A percentile compares a stretch with the other conserved stretches of the same genome.
These are phyloP conservation scores for Veloporphyrellus conicus DNA, from an alignment of 1,284 basidiomycete genomes.

Conservation along the genomic window DNA sequence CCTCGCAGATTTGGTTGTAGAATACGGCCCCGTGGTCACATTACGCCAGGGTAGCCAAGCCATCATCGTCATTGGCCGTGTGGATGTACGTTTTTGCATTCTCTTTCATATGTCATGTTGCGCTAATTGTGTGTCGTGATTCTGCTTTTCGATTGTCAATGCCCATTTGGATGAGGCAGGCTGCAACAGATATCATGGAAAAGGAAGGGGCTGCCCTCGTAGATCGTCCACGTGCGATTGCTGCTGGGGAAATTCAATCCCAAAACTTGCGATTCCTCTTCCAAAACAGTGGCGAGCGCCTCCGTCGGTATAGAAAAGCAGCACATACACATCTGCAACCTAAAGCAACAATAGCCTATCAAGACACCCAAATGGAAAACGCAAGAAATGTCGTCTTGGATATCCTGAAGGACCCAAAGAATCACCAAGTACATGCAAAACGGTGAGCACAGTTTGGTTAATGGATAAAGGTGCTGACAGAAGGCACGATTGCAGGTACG, in stretches of 20 bases:
- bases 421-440: conserved; percentile 33
- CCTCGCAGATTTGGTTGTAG: conserved; percentile 24
- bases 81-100: conserved; percentile 29
- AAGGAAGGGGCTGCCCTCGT: conserved; percentile 30
- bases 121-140: not conserved
- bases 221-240: conserved; percentile 33
- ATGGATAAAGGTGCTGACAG: not conserved
- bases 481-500: conserved; percentile 45
- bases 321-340: conserved; percentile 39
- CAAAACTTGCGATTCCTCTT: conserved; percentile 23
- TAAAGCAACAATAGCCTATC: conserved; percentile 31
- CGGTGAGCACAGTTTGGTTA: conserved; percentile 19
- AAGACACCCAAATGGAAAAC: conserved; percentile 33
- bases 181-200: conserved; percentile 34
- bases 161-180: conserved; percentile 10
- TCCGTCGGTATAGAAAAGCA: conserved; percentile 32
- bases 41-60: conserved; percentile 27
- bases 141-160: not conserved
- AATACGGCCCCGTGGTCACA: conserved; percentile 35
- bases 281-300: conserved; percentile 21
- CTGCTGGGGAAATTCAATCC: conserved; percentile 29
- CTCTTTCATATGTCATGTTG: not conserved
- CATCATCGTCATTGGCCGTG: conserved; percentile 30
- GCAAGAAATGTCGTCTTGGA: conserved; percentile 38
- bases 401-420: conserved; percentile 35